phyloP scores from a whole-genome alignment of 1,284 basidiomycete genomes.

The Rhodotorula sp. region DNA sequence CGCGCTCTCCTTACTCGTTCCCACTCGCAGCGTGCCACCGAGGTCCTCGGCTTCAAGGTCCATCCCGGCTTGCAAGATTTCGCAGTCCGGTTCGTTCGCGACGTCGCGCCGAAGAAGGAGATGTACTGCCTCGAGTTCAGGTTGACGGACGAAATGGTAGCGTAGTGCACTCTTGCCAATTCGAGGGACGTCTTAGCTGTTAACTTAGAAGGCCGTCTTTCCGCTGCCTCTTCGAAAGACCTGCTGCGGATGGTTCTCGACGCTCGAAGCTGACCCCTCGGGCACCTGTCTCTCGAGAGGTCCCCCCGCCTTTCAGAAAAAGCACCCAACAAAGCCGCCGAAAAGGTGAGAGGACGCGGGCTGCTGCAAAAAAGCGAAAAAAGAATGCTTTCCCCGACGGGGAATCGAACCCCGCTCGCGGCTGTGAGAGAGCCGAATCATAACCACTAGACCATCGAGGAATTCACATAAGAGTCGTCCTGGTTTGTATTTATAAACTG shows the following conservation, averaged over 20 bases:
- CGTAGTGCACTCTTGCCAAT: too few relatives aligned
- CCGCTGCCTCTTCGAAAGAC: too few relatives aligned
- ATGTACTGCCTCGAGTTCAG: conserved; percentile 97
- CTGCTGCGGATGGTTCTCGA: too few relatives aligned
- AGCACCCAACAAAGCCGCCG: too few relatives aligned
- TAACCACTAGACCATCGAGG: conserved; percentile 25
- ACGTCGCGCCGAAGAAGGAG: conserved; percentile 93
- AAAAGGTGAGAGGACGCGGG: too few relatives aligned
- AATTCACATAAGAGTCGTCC: not conserved
- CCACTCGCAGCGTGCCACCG: conserved; percentile 65
- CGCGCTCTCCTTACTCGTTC: not conserved
- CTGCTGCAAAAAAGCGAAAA: not conserved
- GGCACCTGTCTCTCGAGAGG: too few relatives aligned
- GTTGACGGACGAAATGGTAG: conserved; percentile 1
- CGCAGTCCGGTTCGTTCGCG: conserved; percentile 74
- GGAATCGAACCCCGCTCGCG: conserved; percentile 24
- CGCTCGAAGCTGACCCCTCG: too few relatives aligned
- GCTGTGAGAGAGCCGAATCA: conserved; percentile 25
- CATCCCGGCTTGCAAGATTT: conserved; percentile 56
- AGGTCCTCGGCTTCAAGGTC: conserved; percentile 62
- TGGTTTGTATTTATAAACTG: not conserved
- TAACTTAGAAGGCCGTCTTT: too few relatives aligned
- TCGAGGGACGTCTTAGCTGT: too few relatives aligned
- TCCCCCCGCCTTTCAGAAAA: too few relatives aligned
- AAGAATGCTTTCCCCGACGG: conserved; percentile 12